These are phyloP conservation scores for Tulasnella sp. DNA, from an alignment of 768 basidiomycete species.

Conservation along the genomic window DNA sequence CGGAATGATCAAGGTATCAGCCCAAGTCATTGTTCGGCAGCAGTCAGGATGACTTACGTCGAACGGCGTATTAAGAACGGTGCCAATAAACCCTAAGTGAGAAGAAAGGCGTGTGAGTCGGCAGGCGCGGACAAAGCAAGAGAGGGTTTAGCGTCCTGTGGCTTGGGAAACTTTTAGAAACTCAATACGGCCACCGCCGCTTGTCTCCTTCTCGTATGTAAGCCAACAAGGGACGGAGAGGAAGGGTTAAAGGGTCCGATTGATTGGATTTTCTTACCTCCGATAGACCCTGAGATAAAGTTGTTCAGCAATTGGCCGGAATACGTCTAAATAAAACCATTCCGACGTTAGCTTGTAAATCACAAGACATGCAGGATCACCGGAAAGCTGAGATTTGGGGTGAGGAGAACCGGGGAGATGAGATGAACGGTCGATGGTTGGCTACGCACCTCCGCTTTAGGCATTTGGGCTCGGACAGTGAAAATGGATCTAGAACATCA, in stretches of 20 bases:
- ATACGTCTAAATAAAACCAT: conserved; percentile 46
- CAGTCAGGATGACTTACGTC: conserved; percentile 43
- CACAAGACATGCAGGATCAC: background rate
- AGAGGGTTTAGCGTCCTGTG: background rate
- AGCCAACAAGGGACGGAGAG: background rate
- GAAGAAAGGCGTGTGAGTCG: background rate
- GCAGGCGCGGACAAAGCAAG: background rate
- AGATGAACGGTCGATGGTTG: background rate
- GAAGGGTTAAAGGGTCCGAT: background rate
- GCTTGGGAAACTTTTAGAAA: background rate
- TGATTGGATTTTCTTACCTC: conserved; percentile 48
- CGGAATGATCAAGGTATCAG: background rate
- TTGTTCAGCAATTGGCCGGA: conserved; percentile 80
- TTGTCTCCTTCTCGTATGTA: background rate
- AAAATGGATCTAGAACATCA: conserved; percentile 55
- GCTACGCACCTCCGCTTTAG: conserved; percentile 70
- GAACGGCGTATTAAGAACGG: conserved; percentile 83
- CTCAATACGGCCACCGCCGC: background rate
- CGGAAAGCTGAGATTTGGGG: background rate
- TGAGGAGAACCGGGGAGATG: background rate
- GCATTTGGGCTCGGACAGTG: conserved; percentile 72
- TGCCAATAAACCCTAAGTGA: conserved; percentile 47
- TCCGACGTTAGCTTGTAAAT: background rate
- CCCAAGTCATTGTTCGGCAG: conserved; percentile 6
- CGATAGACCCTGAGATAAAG: conserved; percentile 83